Evolutionary conservation across 768 basidiomycete genomes (phyloP), one percentile per base, ranked within the genome.

Genomic region (Xerocomus brunneocitrinus): DNA sequence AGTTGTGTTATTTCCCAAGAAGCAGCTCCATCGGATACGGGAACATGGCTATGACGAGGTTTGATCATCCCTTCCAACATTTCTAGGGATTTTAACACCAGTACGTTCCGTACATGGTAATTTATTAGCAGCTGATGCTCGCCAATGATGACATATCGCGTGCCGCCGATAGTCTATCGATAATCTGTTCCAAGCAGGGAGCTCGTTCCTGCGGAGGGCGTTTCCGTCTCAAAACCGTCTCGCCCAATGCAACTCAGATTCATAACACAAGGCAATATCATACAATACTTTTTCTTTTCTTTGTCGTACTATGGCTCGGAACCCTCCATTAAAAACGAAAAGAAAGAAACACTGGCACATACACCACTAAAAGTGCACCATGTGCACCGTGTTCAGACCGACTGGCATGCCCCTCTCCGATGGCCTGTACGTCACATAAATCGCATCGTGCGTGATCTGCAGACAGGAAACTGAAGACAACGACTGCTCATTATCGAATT

Each of bases 1-100:
- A 47, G 92, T 98, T 1, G 95, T 95, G 1, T 67, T 89, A 3
- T 95, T 97, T 82, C 77, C 98, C 63, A 98, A 98, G 80, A 99
- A 98, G 71, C 95, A 98, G 65, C 77, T 99, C n/a, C 83, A 89
- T 62, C 86, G 84, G 67, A 98, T 95, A 0, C 84, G 95, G 60
- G 94, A 95, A 60, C 80, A 85, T 39, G 91, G 93, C 52, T 19
- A 19, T 19, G 19, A 19, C 19, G 19, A 98, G 79, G 93, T 91
- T 30, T 3, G 36, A 50, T 34, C 43, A 8, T 41, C 34, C 19
- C 19, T 19, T 19, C 19, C 19, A 19, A 19, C 19, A 1, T 19
- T 19, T 19, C 19, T 19, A 19, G 19, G 19, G 19, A 19, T 19
- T 19, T 19, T 19, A 19, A 19, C 19, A 19, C 19, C 19, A 19